Conservation (phyloP, 2,329 filamentous ascomycete species). For the Arthrobotrys sphaeroides region DNA sequence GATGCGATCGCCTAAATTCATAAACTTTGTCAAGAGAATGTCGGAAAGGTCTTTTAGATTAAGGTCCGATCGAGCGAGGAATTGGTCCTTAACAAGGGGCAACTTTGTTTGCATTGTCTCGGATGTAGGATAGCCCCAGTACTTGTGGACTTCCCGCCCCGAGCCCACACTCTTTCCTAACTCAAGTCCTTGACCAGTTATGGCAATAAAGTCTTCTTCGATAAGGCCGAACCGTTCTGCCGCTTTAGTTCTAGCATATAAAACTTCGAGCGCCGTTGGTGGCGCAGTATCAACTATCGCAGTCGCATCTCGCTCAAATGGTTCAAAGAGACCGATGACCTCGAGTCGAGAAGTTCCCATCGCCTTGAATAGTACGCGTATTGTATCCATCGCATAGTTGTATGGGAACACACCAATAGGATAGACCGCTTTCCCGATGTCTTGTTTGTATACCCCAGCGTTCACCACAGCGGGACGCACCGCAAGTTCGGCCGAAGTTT, state of each 20-base stretch:
- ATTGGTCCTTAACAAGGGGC: neutral
- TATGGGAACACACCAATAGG: constrained; percentile 32
- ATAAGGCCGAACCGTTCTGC: neutral
- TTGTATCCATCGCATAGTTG: constrained; percentile 23
- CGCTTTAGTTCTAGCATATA: neutral
- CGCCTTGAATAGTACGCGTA: neutral
- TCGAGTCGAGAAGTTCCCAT: neutral
- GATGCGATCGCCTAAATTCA: neutral
- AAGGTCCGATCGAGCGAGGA: neutral
- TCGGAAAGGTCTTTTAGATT: neutral
- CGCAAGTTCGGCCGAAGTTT: neutral
- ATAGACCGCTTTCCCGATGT: constrained; percentile 3
- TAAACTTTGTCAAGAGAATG: neutral
- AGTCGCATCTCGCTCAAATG: too few species aligned
- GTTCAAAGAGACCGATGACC: neutral
- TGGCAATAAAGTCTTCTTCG: neutral
- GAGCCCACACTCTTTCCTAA: too few species aligned
- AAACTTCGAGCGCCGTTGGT: neutral
- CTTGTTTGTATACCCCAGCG: constrained; percentile 4
- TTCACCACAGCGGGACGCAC: neutral
- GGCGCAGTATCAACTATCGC: neutral
- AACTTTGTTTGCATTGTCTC: neutral
- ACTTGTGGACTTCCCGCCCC: neutral
- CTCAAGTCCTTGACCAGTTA: neutral
- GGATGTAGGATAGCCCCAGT: neutral